Conservation (phyloP, 2,329 filamentous ascomycete species). For the Chrysoporthe puriensis region DNA sequence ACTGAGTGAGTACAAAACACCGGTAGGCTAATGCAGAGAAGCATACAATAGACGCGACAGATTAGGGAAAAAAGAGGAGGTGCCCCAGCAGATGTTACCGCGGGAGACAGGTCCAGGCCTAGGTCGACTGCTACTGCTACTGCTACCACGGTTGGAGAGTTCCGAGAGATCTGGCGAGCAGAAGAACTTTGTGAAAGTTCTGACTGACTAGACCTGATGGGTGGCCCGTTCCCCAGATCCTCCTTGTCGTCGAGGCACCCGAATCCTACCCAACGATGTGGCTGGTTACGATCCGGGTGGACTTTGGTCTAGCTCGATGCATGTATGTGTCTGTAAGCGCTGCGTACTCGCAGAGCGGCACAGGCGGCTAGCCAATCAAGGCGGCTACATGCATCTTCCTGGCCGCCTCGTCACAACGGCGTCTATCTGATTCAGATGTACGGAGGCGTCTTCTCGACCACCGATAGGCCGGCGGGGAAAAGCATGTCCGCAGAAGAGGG, state of each 20-base stretch:
- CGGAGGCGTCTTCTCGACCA: neutral
- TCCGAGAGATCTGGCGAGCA: neutral
- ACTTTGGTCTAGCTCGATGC: conserved; percentile 17
- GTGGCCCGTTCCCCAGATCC: neutral
- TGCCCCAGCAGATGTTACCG: neutral
- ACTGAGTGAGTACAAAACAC: conserved; percentile 7
- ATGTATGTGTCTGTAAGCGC: conserved; percentile 24
- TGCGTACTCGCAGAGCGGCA: conserved; percentile 20
- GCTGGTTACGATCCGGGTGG: neutral
- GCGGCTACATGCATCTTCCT: conserved; percentile 23
- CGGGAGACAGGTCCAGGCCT: neutral
- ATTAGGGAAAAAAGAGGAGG: conserved; percentile 4
- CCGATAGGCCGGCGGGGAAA: neutral
- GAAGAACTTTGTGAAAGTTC: neutral
- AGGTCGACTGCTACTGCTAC: neutral
- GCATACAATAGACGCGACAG: conserved; percentile 19
- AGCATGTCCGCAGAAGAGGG: neutral
- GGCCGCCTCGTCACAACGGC: conserved; percentile 26
- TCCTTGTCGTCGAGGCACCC: conserved; percentile 2
- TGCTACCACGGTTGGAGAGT: neutral
- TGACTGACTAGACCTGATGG: neutral
- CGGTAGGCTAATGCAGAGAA: conserved; percentile 21
- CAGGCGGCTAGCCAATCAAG: conserved; percentile 25
- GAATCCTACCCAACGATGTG: conserved; percentile 9
- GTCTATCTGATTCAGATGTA: conserved; percentile 8